phyloP scores from a whole-genome alignment of 2,329 filamentous ascomycete genomes.

The Penicillium sumatraense region DNA sequence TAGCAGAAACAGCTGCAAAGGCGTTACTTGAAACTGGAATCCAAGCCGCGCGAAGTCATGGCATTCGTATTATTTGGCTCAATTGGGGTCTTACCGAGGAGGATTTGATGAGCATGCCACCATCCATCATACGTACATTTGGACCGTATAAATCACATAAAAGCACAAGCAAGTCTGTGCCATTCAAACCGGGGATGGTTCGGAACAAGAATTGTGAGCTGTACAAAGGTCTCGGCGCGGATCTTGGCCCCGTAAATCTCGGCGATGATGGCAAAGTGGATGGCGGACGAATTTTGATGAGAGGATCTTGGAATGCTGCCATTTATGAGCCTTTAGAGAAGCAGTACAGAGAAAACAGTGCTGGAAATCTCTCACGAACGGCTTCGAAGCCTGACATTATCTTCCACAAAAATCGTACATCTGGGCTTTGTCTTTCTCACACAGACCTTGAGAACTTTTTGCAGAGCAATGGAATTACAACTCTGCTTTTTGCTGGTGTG shows the following conservation, averaged over 20 bases:
- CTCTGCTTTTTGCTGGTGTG: slow-evolving; percentile 62
- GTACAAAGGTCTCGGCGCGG: slow-evolving; percentile 52
- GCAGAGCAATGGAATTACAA: slow-evolving; percentile 47
- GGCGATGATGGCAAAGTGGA: slow-evolving; percentile 25
- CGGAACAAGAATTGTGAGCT: slow-evolving; percentile 31
- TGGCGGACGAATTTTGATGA: slow-evolving; percentile 51
- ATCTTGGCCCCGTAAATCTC: slow-evolving; percentile 49
- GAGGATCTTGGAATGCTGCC: slow-evolving; percentile 61
- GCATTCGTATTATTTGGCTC: slow-evolving; percentile 57
- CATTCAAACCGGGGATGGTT: slow-evolving; percentile 29
- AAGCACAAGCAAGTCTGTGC: not conserved
- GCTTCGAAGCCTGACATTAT: slow-evolving; percentile 50
- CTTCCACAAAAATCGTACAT: slow-evolving; percentile 63
- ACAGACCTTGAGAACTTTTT: slow-evolving; percentile 52
- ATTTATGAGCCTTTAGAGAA: slow-evolving; percentile 54
- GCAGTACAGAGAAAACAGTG: slow-evolving; percentile 32
- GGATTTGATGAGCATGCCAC: slow-evolving; percentile 57
- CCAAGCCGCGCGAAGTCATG: slow-evolving; percentile 55
- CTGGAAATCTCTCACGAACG: no score
- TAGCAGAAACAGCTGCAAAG: slow-evolving; percentile 48
- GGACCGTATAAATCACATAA: slow-evolving; percentile 15
- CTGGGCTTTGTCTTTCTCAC: slow-evolving; percentile 57
- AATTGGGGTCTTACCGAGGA: slow-evolving; percentile 63
- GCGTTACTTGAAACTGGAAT: slow-evolving; percentile 50
- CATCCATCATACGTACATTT: slow-evolving; percentile 55